phyloP scores from a whole-genome alignment of 805 yeast species.

The Saccharomycopsis synnaedendra region DNA sequence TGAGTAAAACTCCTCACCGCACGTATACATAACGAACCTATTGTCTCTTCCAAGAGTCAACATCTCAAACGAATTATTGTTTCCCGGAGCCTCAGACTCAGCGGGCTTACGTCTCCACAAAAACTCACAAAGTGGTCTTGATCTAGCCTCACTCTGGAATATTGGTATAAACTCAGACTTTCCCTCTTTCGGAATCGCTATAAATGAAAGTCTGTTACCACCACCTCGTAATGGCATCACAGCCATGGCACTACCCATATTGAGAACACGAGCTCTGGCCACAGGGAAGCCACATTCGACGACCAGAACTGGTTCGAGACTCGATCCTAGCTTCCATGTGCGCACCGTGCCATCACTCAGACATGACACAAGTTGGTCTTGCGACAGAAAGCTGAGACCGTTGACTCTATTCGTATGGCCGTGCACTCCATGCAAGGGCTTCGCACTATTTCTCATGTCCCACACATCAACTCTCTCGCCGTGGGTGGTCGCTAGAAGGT shows the following conservation, averaged over 20 bases:
- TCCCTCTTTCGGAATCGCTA: conserved; percentile 19
- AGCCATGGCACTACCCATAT: conserved; percentile 82
- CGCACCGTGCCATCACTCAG: conserved; percentile 81
- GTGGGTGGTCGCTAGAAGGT: conserved; percentile 78
- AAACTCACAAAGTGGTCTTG: conserved; percentile 78
- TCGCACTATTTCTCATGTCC: conserved; percentile 79
- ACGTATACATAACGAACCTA: conserved; percentile 76
- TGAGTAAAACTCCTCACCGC: conserved; percentile 36
- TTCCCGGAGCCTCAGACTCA: conserved; percentile 26
- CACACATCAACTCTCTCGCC: conserved; percentile 72
- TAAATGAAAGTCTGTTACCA: conserved; percentile 26
- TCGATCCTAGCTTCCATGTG: conserved; percentile 54
- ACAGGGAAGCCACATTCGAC: conserved; percentile 53
- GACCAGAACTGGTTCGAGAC: conserved; percentile 17
- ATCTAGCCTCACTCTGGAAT: conserved; percentile 46
- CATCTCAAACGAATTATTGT: conserved; percentile 77
- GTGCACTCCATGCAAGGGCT: conserved; percentile 48
- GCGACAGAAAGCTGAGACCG: conserved; percentile 74
- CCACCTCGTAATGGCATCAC: conserved; percentile 91
- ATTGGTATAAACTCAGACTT: no score
- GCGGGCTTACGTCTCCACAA: conserved; percentile 67
- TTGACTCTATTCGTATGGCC: conserved; percentile 86
- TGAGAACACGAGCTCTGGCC: conserved; percentile 77
- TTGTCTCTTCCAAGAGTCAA: conserved; percentile 92
- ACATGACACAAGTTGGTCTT: conserved; percentile 57